Evolutionary conservation across 2,329 filamentous ascomycete genomes (phyloP).

Genomic region (Fusarium citri): DNA sequence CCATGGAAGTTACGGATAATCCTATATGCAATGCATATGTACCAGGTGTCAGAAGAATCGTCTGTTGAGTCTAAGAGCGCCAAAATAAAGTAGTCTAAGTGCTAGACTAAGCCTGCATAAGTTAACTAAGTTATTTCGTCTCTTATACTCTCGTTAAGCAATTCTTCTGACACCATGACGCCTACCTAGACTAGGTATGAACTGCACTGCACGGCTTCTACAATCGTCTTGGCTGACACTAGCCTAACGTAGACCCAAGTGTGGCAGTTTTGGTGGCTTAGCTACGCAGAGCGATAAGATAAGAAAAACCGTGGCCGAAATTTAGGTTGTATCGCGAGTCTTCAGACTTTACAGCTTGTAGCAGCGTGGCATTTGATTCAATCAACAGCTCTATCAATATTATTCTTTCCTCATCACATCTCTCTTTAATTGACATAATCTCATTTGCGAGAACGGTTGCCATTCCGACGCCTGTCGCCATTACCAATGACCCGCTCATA

Average conservation of each 20-base stretch:
- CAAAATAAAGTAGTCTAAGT: too few species aligned
- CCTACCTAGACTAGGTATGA: too few species aligned
- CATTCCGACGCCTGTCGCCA: background rate
- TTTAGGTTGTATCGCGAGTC: constrained; percentile 34
- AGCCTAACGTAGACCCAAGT: background rate
- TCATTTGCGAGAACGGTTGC: background rate
- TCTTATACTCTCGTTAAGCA: too few species aligned
- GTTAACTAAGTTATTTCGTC: too few species aligned
- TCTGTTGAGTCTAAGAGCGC: too few species aligned
- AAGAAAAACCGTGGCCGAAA: constrained; percentile 32
- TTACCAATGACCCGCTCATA: constrained; percentile 3
- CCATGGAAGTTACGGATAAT: background rate
- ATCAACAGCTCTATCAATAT: constrained; percentile 28
- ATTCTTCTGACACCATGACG: too few species aligned
- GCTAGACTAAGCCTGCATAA: too few species aligned
- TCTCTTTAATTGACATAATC: background rate
- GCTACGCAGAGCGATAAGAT: constrained; percentile 43
- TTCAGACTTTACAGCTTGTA: constrained; percentile 5
- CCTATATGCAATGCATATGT: too few species aligned
- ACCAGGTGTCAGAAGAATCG: too few species aligned
- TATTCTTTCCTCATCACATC: constrained; percentile 3
- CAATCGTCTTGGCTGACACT: background rate
- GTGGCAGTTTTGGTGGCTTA: background rate
- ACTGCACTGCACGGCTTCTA: background rate
- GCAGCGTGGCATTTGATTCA: constrained; percentile 20